Evolutionary conservation across 1,284 basidiomycete genomes (phyloP).

Genomic region (Sporisorium scitamineum): DNA sequence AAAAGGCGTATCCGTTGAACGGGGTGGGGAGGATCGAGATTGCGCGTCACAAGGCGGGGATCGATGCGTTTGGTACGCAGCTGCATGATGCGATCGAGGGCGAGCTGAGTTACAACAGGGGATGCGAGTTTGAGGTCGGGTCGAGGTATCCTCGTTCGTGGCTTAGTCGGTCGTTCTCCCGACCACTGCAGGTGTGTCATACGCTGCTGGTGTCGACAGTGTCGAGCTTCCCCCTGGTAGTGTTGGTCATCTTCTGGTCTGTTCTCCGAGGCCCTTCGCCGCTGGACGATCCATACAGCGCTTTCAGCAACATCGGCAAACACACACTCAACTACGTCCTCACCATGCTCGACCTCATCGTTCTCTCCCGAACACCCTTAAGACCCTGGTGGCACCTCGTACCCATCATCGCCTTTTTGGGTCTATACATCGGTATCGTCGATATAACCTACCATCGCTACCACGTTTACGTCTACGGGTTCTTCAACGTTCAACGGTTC

Average conservation of each 20-base stretch:
- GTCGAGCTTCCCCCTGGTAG: slow-evolving; percentile 74
- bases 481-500: slow-evolving; percentile 50
- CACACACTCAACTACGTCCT: slow-evolving; percentile 77
- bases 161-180: slow-evolving; percentile 20
- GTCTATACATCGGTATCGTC: slow-evolving; percentile 74
- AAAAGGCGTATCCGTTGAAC: slow-evolving; percentile 38
- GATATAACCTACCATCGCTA: slow-evolving; percentile 43
- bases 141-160: slow-evolving; percentile 33
- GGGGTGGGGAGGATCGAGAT: slow-evolving; percentile 30
- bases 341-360: slow-evolving; percentile 75
- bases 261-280: slow-evolving; percentile 70
- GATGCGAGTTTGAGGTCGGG: slow-evolving; percentile 22
- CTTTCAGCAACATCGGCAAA: slow-evolving; percentile 75
- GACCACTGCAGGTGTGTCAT: slow-evolving; percentile 37
- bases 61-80: slow-evolving; percentile 25
- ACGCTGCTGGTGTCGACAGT: slow-evolving; percentile 45
- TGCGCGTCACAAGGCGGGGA: slow-evolving; percentile 19
- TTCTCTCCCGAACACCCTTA: slow-evolving; percentile 72
- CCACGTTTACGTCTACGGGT: slow-evolving; percentile 46
- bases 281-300: slow-evolving; percentile 75
- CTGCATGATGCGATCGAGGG: slow-evolving; percentile 28
- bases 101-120: slow-evolving; percentile 13
- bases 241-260: slow-evolving; percentile 78
- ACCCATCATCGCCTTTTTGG: slow-evolving; percentile 73
- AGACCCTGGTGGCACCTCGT: slow-evolving; percentile 75